These are phyloP conservation scores for Phalaenopsis hybrid DNA, from an alignment of 116 monocot genomes.

Conservation along the genomic window DNA sequence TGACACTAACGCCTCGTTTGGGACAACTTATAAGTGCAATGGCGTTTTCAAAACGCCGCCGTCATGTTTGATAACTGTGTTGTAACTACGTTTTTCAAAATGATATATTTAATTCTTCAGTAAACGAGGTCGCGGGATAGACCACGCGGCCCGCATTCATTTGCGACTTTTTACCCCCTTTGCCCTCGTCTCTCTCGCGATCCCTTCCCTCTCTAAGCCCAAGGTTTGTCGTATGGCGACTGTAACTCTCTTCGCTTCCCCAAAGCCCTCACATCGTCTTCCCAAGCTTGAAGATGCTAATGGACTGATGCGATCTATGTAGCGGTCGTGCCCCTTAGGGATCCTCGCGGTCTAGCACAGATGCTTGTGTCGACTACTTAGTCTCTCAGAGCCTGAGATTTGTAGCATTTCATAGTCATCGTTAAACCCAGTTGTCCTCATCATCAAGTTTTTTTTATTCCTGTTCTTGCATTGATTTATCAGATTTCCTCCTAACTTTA, in stretches of 20 bases:
- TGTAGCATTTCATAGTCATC: conserved; percentile 78
- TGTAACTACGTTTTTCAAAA: too few species aligned
- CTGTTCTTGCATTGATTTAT: neutral
- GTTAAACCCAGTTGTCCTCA: conserved; percentile 25
- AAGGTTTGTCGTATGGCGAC: too few species aligned
- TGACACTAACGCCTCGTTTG: too few species aligned
- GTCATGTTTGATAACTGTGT: too few species aligned
- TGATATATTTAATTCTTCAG: too few species aligned
- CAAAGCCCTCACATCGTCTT: neutral
- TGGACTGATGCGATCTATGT: conserved; percentile 50
- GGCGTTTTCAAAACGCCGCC: too few species aligned
- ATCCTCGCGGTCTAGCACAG: conserved; percentile 48
- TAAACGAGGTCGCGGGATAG: too few species aligned
- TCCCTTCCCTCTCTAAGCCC: too few species aligned
- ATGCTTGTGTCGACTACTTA: conserved; percentile 39
- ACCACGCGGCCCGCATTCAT: too few species aligned
- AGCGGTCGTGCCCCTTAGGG: conserved; percentile 65
- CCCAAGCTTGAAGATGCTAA: neutral
- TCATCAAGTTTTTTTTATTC: conserved; percentile 11
- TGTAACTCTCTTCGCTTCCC: neutral
- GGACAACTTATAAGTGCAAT: too few species aligned
- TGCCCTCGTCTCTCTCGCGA: too few species aligned
- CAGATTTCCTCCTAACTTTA: neutral
- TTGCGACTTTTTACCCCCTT: too few species aligned
- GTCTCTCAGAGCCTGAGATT: conserved; percentile 50